Evolutionary conservation across 306 rosid species (phyloP).

Genomic region (Gastrolobium villosum): DNA sequence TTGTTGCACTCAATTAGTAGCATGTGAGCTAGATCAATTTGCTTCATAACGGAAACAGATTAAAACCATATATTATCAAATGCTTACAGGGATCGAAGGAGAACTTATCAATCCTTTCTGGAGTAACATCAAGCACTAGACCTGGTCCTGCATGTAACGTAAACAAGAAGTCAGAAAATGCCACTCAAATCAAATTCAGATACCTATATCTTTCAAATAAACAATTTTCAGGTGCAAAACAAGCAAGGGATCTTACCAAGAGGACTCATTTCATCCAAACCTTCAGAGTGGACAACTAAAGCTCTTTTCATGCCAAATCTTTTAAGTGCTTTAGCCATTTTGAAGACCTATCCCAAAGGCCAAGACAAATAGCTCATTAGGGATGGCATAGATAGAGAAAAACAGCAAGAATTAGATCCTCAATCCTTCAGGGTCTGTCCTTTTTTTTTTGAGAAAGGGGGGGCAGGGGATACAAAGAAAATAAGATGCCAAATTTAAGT

Average conservation of each 20-base stretch:
- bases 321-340: conserved; percentile 89
- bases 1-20: conserved; percentile 32
- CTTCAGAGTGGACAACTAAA: conserved; percentile 95
- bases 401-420: conserved; percentile 14
- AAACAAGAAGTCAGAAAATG: conserved; percentile 36
- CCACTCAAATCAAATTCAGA: conserved; percentile 20
- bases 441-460: neutral
- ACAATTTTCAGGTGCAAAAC: conserved; percentile 22
- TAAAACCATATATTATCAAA: conserved; percentile 41
- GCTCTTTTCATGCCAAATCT: conserved; percentile 94
- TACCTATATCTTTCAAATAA: conserved; percentile 27
- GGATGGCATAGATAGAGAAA: conserved; percentile 22
- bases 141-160: conserved; percentile 81
- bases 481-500: neutral
- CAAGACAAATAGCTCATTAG: conserved; percentile 42
- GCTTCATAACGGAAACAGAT: conserved; percentile 12
- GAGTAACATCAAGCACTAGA: conserved; percentile 83
- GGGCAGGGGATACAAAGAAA: conserved; percentile 22
- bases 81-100: conserved; percentile 91
- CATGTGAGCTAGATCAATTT: conserved; percentile 39
- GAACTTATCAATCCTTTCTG: conserved; percentile 75
- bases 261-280: conserved; percentile 98
- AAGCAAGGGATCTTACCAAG: conserved; percentile 69
- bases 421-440: conserved; percentile 26
- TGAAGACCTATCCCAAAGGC: conserved; percentile 67